Evolutionary conservation across 805 yeast species (phyloP).

Genomic region (Maudiozyma saulgeensis): DNA sequence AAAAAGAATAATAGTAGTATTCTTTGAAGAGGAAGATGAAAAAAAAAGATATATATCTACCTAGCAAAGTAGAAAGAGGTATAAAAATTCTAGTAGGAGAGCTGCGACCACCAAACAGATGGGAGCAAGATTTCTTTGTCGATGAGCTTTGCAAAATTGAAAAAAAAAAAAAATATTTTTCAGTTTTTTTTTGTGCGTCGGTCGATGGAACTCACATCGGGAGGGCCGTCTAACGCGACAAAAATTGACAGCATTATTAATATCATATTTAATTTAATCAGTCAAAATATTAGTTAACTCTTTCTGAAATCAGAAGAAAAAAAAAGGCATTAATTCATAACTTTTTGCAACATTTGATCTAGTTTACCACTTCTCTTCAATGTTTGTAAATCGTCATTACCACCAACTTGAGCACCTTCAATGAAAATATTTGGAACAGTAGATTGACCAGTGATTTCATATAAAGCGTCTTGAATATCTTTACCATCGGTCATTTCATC

Average conservation of each 20-base stretch:
- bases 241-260: not conserved
- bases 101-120: not conserved
- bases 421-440: slow-evolving; percentile 93
- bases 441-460: slow-evolving; percentile 73
- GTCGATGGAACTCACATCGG: not conserved
- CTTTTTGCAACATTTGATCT: slow-evolving; percentile 27
- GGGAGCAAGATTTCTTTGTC: not conserved
- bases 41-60: not conserved
- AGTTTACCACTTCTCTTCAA: slow-evolving; percentile 56
- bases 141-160: not conserved
- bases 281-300: too few relatives aligned
- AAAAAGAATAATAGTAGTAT: too few relatives aligned
- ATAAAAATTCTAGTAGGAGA: not conserved
- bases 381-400: slow-evolving; percentile 79
- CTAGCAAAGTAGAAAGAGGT: not conserved
- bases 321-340: too few relatives aligned
- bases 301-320: not conserved
- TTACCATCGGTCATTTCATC: slow-evolving; percentile 59
- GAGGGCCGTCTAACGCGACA: not conserved
- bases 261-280: too few relatives aligned
- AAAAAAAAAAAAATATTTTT: not conserved
- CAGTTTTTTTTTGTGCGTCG: slow-evolving; percentile 1
- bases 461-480: slow-evolving; percentile 72
- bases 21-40: too few relatives aligned
- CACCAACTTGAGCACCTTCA: slow-evolving; percentile 89